Conservation (phyloP, 306 rosid species). For the Castanospermum australe region DNA sequence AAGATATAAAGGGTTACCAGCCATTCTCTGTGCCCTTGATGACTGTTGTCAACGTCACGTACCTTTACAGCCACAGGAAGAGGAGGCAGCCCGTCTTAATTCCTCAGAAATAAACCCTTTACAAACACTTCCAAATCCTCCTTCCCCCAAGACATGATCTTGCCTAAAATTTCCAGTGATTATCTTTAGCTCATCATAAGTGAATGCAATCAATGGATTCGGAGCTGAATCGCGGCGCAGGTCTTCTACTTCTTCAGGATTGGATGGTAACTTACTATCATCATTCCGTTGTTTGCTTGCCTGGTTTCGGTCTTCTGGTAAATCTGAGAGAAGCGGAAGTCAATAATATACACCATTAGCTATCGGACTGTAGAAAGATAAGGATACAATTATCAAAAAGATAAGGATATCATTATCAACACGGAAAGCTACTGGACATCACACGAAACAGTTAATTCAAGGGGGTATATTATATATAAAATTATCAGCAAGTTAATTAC, state of each 20-base stretch:
- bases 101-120: slow-evolving; percentile 87
- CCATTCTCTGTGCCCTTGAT: slow-evolving; percentile 99
- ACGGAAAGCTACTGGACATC: no score
- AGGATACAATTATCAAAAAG: no score
- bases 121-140: slow-evolving; percentile 97
- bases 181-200: slow-evolving; percentile 65
- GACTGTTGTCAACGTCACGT: slow-evolving; percentile 91
- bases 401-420: no score
- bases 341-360: no score
- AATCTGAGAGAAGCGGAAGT: no score
- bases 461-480: background rate
- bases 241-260: slow-evolving; percentile 93
- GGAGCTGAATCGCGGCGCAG: slow-evolving; percentile 85
- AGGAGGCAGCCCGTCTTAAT: slow-evolving; percentile 61
- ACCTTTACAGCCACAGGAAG: slow-evolving; percentile 94
- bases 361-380: no score
- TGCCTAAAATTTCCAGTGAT: slow-evolving; percentile 82
- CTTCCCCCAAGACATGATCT: slow-evolving; percentile 84
- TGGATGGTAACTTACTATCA: slow-evolving; percentile 70
- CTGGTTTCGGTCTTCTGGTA: slow-evolving; percentile 54
- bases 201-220: slow-evolving; percentile 83
- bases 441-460: no score
- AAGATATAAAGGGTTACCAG: slow-evolving; percentile 60
- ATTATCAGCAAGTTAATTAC: background rate
- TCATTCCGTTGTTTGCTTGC: slow-evolving; percentile 45